A percentile compares a stretch with the other conserved stretches of the same genome.
These are phyloP conservation scores for Synchytrium microbalum DNA, from an alignment of 371 early-diverging fungal genomes.

Conservation along the genomic window DNA sequence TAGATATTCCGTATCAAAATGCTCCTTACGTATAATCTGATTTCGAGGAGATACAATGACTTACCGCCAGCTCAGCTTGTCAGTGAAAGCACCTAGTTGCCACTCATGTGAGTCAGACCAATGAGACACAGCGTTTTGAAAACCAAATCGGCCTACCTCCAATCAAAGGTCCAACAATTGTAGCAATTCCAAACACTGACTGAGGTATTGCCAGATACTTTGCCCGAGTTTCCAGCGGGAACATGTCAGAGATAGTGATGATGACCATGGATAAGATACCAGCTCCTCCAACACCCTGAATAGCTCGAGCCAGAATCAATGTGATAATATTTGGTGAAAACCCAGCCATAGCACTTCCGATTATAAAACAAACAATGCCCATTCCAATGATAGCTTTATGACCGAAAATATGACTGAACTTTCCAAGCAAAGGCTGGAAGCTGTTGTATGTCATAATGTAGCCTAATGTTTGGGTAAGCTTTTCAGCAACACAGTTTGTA, in stretches of 20 bases:
- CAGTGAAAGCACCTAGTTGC: no score
- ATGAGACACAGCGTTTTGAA: no score
- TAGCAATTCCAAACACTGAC: slow-evolving; percentile 23
- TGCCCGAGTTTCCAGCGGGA: slow-evolving; percentile 28
- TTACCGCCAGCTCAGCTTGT: no score
- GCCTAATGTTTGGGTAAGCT: no score
- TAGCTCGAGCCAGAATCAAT: slow-evolving; percentile 52
- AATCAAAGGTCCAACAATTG: slow-evolving; percentile 26
- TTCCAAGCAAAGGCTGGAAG: slow-evolving; percentile 10
- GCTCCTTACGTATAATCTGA: no score
- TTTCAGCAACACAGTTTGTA: no score
- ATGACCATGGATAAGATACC: slow-evolving; percentile 54
- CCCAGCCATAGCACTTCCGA: slow-evolving; percentile 51
- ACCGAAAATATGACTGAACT: slow-evolving; percentile 26
- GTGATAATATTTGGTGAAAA: slow-evolving; percentile 49
- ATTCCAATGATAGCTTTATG: slow-evolving; percentile 39
- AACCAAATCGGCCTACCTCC: no score
- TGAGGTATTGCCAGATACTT: slow-evolving; percentile 17
- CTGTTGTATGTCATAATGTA: slow-evolving; percentile 11
- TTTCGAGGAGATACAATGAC: no score
- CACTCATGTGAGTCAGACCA: no score
- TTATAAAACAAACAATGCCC: slow-evolving; percentile 41
- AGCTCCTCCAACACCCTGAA: slow-evolving; percentile 58
- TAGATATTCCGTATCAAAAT: no score
- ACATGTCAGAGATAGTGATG: slow-evolving; percentile 28